phyloP scores from a whole-genome alignment of 192 early-diverging fungal genomes.

The Coemansia sp. region DNA sequence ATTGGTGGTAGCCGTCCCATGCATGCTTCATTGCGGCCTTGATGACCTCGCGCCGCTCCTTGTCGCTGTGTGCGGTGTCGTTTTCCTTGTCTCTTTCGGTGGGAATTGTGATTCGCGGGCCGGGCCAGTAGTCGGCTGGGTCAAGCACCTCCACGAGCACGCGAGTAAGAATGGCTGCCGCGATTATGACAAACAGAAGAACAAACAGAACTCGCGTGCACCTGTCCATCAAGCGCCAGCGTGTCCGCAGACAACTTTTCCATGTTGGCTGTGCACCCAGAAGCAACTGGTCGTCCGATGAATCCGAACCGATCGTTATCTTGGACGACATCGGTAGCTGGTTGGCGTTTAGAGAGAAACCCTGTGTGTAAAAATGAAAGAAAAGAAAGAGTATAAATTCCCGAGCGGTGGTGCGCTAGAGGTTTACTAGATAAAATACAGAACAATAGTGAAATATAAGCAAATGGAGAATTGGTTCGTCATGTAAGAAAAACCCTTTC shows the following conservation, averaged over 20 bases:
- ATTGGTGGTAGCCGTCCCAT: conserved; percentile 50
- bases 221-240: conserved; percentile 48
- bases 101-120: conserved; percentile 33
- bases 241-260: conserved; percentile 15
- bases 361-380: not conserved
- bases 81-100: conserved; percentile 25
- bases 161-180: conserved; percentile 18
- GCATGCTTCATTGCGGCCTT: conserved; percentile 50
- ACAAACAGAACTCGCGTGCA: conserved; percentile 21
- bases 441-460: not conserved
- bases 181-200: conserved; percentile 23
- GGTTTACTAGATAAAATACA: not conserved
- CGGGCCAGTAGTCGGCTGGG: conserved; percentile 41
- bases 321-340: conserved; percentile 19
- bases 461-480: not conserved
- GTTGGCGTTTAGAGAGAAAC: not conserved
- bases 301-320: conserved; percentile 22
- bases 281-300: conserved; percentile 28
- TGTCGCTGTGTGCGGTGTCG: conserved; percentile 21
- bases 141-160: conserved; percentile 30
- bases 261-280: conserved; percentile 17
- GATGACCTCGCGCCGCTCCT: conserved; percentile 37
- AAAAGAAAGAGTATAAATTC: not conserved
- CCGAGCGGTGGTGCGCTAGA: not conserved
- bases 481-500: not conserved